Conservation (phyloP, 495 filamentous ascomycete species). For the Neurospora discreta region DNA sequence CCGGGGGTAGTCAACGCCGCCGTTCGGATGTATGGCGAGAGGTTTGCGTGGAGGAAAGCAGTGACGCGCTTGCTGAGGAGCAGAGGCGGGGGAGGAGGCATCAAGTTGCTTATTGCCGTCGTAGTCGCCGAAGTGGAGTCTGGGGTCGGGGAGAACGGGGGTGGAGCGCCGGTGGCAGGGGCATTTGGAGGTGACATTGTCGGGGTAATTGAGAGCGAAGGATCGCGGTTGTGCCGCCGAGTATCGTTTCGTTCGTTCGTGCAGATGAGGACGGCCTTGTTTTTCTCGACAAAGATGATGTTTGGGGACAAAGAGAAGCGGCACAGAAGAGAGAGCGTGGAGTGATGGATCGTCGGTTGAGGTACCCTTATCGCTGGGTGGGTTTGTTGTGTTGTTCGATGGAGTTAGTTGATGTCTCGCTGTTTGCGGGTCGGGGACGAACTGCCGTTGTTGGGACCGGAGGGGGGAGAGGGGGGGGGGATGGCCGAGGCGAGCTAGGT, state of each 20-base stretch:
- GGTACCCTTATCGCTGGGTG: not conserved
- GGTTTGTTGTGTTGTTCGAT: not conserved
- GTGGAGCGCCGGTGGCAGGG: not conserved
- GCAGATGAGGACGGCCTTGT: not conserved
- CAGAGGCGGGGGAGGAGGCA: constrained; percentile 28
- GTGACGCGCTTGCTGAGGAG: constrained; percentile 38
- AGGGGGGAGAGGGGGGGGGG: not conserved
- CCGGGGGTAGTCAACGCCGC: constrained; percentile 33
- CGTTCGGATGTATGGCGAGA: constrained; percentile 29
- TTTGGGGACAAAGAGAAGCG: not conserved
- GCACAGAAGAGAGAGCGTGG: not conserved
- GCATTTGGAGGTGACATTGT: not conserved
- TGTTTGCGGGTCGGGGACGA: not conserved
- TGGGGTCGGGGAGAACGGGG: not conserved
- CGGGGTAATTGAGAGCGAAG: not conserved
- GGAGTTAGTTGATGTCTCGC: not conserved
- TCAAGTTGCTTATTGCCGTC: constrained; percentile 7
- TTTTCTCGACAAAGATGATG: not conserved
- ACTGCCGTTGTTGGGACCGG: not conserved
- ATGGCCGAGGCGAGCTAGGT: not conserved
- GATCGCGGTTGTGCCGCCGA: not conserved
- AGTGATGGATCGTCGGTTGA: not conserved
- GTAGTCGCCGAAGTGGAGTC: not conserved
- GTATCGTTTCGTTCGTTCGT: not conserved
- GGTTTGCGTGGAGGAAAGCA: constrained; percentile 36